Conservation (phyloP, 306 rosid genomes). For the Lupinus albus region DNA sequence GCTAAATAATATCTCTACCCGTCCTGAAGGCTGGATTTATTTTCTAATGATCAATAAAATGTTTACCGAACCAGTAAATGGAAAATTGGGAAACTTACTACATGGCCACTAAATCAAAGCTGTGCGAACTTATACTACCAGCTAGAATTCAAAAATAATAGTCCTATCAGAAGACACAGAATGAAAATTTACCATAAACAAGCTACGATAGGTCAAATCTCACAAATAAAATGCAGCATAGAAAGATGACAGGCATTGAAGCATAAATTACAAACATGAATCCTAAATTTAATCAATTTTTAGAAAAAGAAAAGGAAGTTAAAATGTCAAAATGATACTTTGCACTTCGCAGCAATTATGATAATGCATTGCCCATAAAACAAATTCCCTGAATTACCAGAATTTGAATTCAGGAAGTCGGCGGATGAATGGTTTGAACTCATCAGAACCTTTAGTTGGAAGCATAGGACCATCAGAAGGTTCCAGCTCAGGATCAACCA, state of each 20-base stretch:
- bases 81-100: background rate
- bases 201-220: background rate
- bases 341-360: background rate
- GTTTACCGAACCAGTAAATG: background rate
- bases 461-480: slow-evolving; percentile 59
- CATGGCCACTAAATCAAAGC: background rate
- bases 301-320: background rate
- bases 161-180: background rate
- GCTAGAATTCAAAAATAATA: slow-evolving; percentile 1
- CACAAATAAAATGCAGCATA: background rate
- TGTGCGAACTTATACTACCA: background rate
- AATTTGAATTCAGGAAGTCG: slow-evolving; percentile 90
- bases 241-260: background rate
- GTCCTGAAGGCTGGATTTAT: background rate
- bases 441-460: slow-evolving; percentile 89
- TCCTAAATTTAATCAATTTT: background rate
- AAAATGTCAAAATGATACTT: slow-evolving; percentile 12
- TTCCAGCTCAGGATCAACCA: slow-evolving; percentile 81
- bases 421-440: slow-evolving; percentile 89
- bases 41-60: slow-evolving; percentile 8
- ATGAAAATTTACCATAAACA: background rate
- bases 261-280: background rate
- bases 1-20: background rate
- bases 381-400: slow-evolving; percentile 58
- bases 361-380: background rate